Conservation (phyloP, 2,329 filamentous ascomycete species). For the Helicocarpus griseus region DNA sequence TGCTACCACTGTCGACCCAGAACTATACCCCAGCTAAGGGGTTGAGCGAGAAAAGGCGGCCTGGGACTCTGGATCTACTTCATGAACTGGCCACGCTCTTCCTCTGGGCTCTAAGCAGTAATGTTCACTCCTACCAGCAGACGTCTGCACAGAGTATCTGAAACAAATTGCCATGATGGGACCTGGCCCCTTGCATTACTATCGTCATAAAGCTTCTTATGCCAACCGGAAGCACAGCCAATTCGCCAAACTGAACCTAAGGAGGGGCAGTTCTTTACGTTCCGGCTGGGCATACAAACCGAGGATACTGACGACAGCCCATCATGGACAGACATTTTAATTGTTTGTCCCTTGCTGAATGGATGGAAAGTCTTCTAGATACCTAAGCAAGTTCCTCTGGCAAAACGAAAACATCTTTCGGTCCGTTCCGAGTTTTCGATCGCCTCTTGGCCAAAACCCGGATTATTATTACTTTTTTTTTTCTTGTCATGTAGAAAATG, state of each 20-base stretch:
- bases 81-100: background rate
- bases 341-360: background rate
- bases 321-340: background rate
- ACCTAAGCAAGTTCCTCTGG: background rate
- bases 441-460: background rate
- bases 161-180: background rate
- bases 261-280: background rate
- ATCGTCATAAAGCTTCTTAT: background rate
- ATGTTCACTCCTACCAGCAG: background rate
- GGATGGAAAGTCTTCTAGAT: background rate
- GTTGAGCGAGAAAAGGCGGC: background rate
- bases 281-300: background rate
- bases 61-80: background rate
- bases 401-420: constrained; percentile 7
- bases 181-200: constrained; percentile 1
- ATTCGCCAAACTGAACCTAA: background rate
- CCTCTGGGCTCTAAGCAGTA: background rate
- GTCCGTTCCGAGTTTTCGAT: constrained; percentile 6
- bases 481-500: background rate
- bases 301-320: background rate
- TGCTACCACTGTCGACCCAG: background rate
- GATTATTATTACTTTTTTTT: constrained; percentile 7
- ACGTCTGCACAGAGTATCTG: background rate
- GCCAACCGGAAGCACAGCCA: background rate
- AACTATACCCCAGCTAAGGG: no score